These are phyloP conservation scores for Cynara cardunculus DNA, from an alignment of 129 eudicot species.

Conservation along the genomic window DNA sequence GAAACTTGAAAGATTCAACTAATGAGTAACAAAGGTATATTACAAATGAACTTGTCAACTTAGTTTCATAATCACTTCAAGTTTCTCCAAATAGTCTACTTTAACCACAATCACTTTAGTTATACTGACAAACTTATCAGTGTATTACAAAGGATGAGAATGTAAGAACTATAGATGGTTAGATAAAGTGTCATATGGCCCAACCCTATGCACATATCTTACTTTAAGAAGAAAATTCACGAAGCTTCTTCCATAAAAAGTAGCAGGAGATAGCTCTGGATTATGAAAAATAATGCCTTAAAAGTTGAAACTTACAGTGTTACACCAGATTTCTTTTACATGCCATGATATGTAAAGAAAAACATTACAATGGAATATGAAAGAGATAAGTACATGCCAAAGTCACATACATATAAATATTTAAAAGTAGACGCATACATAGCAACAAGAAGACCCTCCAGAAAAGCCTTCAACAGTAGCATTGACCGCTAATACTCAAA, in stretches of 20 bases:
- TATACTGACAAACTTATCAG: neutral
- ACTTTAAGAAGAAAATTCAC: neutral
- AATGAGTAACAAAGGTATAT: neutral
- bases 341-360: neutral
- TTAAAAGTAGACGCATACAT: neutral
- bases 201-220: neutral
- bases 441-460: neutral
- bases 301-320: neutral
- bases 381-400: neutral
- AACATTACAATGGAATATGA: neutral
- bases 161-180: neutral
- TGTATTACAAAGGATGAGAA: neutral
- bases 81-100: neutral
- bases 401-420: neutral
- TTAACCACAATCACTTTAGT: neutral
- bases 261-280: neutral
- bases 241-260: neutral
- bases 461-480: neutral
- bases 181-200: neutral
- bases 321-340: neutral
- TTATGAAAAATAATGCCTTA: neutral
- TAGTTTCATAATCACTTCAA: neutral
- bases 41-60: neutral
- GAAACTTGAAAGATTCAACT: neutral
- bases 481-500: neutral